Evolutionary conservation across 83 land plant genomes (phyloP).

Genomic region (Picea engelmannii): DNA sequence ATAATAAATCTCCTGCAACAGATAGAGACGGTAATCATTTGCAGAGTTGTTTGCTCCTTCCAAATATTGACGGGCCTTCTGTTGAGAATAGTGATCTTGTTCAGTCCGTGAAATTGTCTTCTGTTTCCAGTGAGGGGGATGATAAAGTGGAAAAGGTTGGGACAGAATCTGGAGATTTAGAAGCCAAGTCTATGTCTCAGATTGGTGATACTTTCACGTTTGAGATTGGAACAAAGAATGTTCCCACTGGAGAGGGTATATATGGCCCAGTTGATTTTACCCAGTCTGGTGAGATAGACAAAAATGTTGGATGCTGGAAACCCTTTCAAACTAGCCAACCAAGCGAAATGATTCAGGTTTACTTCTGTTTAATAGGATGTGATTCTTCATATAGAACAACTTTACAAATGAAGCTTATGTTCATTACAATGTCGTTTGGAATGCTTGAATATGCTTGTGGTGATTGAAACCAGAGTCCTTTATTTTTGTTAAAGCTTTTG

Average conservation of each 20-base stretch:
- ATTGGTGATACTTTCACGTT: constrained; percentile 40
- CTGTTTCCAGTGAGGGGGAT: neutral
- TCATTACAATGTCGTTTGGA: neutral
- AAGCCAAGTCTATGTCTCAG: constrained; percentile 18
- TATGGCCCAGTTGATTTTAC: neutral
- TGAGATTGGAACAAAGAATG: constrained; percentile 22
- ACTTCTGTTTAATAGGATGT: neutral
- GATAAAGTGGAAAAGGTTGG: neutral
- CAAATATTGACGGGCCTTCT: too few relatives aligned
- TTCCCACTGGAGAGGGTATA: constrained; percentile 9
- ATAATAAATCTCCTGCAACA: neutral
- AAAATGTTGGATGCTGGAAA: constrained; percentile 20
- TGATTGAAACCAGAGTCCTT: too few relatives aligned
- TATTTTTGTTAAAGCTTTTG: too few relatives aligned
- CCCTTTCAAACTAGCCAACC: constrained; percentile 16
- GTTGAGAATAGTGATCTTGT: neutral
- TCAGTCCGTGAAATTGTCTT: neutral
- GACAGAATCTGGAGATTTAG: constrained; percentile 6
- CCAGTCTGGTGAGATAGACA: constrained; percentile 5
- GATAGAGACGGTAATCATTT: neutral
- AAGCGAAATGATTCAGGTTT: constrained; percentile 25
- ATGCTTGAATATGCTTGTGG: neutral
- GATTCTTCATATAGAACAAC: neutral
- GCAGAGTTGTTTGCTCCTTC: neutral
- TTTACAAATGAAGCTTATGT: neutral